phyloP scores from a whole-genome alignment of 106 monocot species.

The Allium cepa region DNA sequence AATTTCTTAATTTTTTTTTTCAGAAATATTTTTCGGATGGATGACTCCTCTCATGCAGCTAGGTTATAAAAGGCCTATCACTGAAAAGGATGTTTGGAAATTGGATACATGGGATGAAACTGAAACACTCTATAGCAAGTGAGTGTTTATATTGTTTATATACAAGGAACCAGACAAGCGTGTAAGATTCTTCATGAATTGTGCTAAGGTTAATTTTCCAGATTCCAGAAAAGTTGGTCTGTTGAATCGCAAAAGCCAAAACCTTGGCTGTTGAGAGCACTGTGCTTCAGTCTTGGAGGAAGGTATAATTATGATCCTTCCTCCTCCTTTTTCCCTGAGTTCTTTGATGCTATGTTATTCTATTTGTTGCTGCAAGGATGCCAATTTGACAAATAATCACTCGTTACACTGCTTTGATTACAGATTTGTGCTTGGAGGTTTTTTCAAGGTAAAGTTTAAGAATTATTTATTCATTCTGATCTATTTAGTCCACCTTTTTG shows the following conservation, averaged over 20 bases:
- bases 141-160: background rate
- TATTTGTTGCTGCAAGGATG: background rate
- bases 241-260: constrained; percentile 69
- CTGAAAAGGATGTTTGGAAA: constrained; percentile 98
- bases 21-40: constrained; percentile 87
- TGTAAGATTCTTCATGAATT: too few species aligned
- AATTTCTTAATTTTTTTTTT: constrained; percentile 5
- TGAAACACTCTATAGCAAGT: constrained; percentile 72
- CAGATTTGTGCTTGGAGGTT: constrained; percentile 95
- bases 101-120: constrained; percentile 96
- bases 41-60: constrained; percentile 90
- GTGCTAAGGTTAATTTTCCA: constrained; percentile 15
- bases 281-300: constrained; percentile 72
- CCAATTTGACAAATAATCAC: background rate
- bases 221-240: constrained; percentile 80
- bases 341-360: background rate
- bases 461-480: too few species aligned
- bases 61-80: constrained; percentile 81
- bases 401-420: constrained; percentile 12
- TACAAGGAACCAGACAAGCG: too few species aligned
- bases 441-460: constrained; percentile 76
- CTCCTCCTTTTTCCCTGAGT: background rate
- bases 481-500: too few species aligned
- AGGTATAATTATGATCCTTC: constrained; percentile 37
- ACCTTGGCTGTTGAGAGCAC: constrained; percentile 88